Evolutionary conservation across 2,329 filamentous ascomycete species (phyloP).

Genomic region (Clonostachys rhizophaga): DNA sequence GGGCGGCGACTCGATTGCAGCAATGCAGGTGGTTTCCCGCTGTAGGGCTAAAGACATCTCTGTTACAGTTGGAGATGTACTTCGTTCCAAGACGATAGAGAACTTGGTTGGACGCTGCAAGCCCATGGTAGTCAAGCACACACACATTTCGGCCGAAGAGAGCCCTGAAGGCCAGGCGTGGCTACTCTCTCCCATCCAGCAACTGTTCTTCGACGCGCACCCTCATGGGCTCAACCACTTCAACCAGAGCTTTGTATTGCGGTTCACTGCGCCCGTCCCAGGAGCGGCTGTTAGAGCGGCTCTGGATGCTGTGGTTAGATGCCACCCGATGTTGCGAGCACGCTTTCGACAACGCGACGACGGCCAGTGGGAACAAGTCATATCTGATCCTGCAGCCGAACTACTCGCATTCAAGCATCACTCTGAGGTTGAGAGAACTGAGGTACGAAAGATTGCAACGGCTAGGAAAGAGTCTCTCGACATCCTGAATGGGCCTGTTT

Average conservation of each 20-base stretch:
- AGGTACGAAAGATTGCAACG: conserved; percentile 10
- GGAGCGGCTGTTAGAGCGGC: conserved; percentile 8
- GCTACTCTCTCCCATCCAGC: conserved; percentile 36
- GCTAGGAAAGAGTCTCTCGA: too few relatives aligned
- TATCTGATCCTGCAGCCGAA: neutral
- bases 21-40: conserved; percentile 34
- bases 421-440: neutral
- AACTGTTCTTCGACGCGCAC: conserved; percentile 29
- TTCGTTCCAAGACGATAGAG: conserved; percentile 17
- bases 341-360: conserved; percentile 1
- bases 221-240: conserved; percentile 23
- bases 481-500: too few relatives aligned
- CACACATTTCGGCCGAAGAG: neutral
- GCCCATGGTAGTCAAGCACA: neutral
- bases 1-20: conserved; percentile 37
- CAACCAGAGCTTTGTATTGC: conserved; percentile 37
- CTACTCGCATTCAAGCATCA: conserved; percentile 2
- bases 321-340: conserved; percentile 6
- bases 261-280: conserved; percentile 12
- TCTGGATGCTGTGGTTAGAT: conserved; percentile 3
- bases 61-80: conserved; percentile 23
- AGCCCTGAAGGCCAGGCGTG: conserved; percentile 21
- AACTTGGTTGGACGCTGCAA: conserved; percentile 10
- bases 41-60: conserved; percentile 20
- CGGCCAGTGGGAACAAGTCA: conserved; percentile 5